Evolutionary conservation across 1,139 yeast genomes (phyloP), one percentile per base, ranked within the genome.

Genomic region (Meyerozyma carpophila): DNA sequence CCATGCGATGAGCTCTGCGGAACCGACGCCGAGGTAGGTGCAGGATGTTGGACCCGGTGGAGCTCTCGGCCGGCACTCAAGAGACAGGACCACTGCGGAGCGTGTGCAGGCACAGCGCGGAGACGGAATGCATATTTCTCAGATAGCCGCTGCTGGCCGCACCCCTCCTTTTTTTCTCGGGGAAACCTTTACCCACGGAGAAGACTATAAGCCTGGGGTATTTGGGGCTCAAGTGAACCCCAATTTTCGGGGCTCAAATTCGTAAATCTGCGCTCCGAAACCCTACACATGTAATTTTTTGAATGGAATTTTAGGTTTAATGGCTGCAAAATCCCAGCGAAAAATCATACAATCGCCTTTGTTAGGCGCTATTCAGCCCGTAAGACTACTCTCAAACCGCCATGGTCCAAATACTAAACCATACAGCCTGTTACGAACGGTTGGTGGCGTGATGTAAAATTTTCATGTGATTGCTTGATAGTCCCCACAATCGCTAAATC

Each of bases 401-500:
- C 32, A 6, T 5, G 13, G 5, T 5, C 21, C 24, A 21, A 21
- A 21, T 5, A 5, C 5, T 5, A 3, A 21, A 21, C 4, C 2
- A 21, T 21, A 8, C 6, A 21, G 10, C 29, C 18, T n/a, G 14
- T 8, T 6, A 11, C 26, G 13, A 9, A 13, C 20, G n/a, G 6
- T 26, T 27, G 18, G 25, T 37, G 28, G 32, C 32, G 31, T 28
- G 13, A 18, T 36, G 26, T 28, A 54, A 20, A 47, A 42, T 46
- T 48, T 53, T 20, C 57, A 53, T 18, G 25, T 37, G 8, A 43
- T 52, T 27, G 36, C 54, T 11, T 41, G 46, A 49, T 52, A 46
- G 48, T 54, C 20, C 47, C 52, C 11, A 42, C 29, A 27, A 27
- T 27, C 18, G 29, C 29, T n/a, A 41, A 32, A 44, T 45, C 18